Base-by-base conservation (phyloP, 108 stramenopile genomes). In the Pseudonitzschia multiseries region DNA sequence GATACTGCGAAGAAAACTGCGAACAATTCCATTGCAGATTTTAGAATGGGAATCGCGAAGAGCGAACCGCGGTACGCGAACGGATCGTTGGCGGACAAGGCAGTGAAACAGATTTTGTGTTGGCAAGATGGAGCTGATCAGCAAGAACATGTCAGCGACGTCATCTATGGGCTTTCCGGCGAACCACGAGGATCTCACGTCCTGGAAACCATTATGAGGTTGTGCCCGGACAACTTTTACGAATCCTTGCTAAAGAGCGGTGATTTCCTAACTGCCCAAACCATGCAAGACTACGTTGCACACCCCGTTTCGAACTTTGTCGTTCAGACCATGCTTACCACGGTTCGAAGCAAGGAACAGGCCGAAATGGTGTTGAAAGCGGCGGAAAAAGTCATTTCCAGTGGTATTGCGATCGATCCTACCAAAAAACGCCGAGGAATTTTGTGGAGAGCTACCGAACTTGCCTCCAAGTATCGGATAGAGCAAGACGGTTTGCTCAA, bases 281-380 rank as follows among this genome's bases (percentile, higher is more conserved):
- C 88, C 32, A 33, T 94, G 52, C 78, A 87, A 71, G 93, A 92
- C n/a, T 94, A 92, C 66, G 74, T 77, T 24, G 74, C 78, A 41
- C 89, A 94, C 61, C 72, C 85, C 14, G 91, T 94, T 18, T 89
- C 89, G 46, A 92, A 94, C 68, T 94, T 94, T 75, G 89, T 94
- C 26, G 84, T 94, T 0, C 91, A 94, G 65, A 81, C 85, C 22
- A 33, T 90, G 13, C 71, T 91, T 50, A 72, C 70, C 24, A 86
- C 93, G 0, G 72, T 82, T 36, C 84, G 89, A 24, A 85, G 52
- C 40, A 82, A 74, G 60, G 76, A 85, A 48, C 89, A 90, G 65
- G 91, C 85, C 20, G 73, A 84, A 43, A 69, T 20, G 21, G 69
- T 94, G 24, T 68, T 91, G 13, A 86, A 89, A 57, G 78, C 83